Base-by-base conservation (phyloP, 148 eudicot genomes). In the Diospyros kaki region DNA sequence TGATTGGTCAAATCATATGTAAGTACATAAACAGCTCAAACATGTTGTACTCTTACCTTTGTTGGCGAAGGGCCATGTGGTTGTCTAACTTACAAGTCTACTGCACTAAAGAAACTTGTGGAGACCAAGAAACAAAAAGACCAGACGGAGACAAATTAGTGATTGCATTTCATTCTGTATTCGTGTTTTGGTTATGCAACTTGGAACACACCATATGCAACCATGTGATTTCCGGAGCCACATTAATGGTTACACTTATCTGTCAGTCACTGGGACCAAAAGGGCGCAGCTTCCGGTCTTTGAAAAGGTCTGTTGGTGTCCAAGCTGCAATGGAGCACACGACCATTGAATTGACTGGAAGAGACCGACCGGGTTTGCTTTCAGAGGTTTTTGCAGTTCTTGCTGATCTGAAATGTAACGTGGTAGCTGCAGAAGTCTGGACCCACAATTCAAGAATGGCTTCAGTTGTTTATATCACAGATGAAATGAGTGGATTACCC, bases 391-490 rank as follows among this genome's bases (percentile, higher is more conserved):
- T 94, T 75, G 95, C 97, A 1, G 90, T 94, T 44, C 89, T 94
- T 9, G 65, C 88, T 0, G 90, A 92, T 66, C 91, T 88, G 18
- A 87, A 89, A 66, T 94, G 98, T 73, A 94, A 94, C 43, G 83
- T 92, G 48, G 95, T 87, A 54, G 89, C 89, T 12, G 90, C 98
- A 0, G 97, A 94, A 69, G 93, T 94, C 10, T 94, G 98, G 98
- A 94, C 98, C 64, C 98, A 94, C 76, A 94, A 89, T 66, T 88
- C 95, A 3, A 84, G 98, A 81, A 86, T 94, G 95, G 98, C 98
- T 12, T 87, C 97, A 0, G 91, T 94, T 2, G 82, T 92, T 50
- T 92, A 91, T 79, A 87, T 94, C 69, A 94, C 95, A 0, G 95
- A 94, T 76, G 87, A 89, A 39, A 58, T 75, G 12, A 80, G 73